Percentiles rank a stretch among this genome's conserved stretches.
Conservation (phyloP, 2,329 filamentous ascomycete genomes). For the Mollisiaceae sp. region DNA sequence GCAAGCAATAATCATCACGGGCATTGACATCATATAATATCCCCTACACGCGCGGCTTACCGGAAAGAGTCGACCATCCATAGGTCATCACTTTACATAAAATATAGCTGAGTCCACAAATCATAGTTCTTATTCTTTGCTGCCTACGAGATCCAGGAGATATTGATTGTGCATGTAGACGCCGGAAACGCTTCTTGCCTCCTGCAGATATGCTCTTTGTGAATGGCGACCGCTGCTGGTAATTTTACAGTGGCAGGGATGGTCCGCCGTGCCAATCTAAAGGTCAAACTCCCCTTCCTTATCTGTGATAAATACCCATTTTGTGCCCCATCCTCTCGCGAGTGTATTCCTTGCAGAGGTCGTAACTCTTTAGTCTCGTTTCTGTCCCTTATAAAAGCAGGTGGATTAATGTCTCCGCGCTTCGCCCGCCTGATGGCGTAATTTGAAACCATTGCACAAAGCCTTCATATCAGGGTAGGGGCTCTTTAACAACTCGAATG, state of each 20-base stretch:
- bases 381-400: neutral
- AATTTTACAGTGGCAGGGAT: neutral
- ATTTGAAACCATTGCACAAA: slow-evolving; percentile 95
- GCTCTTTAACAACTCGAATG: slow-evolving; percentile 87
- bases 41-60: neutral
- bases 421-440: slow-evolving; percentile 25
- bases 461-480: slow-evolving; percentile 94
- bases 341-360: neutral
- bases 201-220: neutral
- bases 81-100: neutral
- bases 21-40: neutral
- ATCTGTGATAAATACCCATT: slow-evolving; percentile 3
- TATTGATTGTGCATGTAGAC: neutral
- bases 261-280: slow-evolving; percentile 1
- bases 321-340: neutral
- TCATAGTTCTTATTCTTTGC: neutral
- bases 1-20: neutral
- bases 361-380: neutral
- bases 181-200: neutral
- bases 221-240: neutral
- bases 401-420: neutral
- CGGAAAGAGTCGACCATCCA: neutral
- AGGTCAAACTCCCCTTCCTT: neutral
- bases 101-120: neutral
- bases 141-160: neutral